Evolutionary conservation across 768 basidiomycete genomes (phyloP).

Genomic region (Kwoniella europaea): DNA sequence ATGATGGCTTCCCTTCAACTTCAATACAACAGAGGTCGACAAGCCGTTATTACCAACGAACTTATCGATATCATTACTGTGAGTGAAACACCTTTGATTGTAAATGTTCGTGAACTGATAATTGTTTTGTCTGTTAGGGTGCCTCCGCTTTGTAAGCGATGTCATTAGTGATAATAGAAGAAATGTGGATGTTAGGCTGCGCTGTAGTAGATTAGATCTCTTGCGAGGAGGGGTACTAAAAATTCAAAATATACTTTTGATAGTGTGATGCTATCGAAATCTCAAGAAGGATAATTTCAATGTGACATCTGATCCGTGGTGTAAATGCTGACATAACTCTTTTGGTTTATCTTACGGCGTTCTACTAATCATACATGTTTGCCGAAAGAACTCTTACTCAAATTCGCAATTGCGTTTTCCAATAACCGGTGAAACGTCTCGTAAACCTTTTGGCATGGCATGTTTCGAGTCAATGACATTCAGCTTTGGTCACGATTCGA

Average conservation of each 20-base stretch:
- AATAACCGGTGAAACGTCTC: too few species aligned
- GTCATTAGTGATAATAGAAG: not conserved
- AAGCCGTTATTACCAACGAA: conserved; percentile 83
- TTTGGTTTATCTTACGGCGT: too few species aligned
- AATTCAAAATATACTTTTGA: conserved; percentile 5
- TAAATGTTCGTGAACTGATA: not conserved
- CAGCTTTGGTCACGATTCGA: too few species aligned
- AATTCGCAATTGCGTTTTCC: too few species aligned
- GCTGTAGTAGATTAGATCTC: not conserved
- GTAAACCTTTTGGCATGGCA: too few species aligned
- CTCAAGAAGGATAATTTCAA: conserved; percentile 22
- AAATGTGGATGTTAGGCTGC: not conserved
- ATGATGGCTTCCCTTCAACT: conserved; percentile 87
- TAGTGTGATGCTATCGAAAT: conserved; percentile 29
- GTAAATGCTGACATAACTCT: not conserved
- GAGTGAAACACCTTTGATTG: conserved; percentile 3
- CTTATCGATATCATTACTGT: conserved; percentile 58
- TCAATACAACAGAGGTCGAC: conserved; percentile 98
- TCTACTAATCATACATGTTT: too few species aligned
- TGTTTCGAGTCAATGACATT: too few species aligned
- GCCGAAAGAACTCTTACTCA: too few species aligned
- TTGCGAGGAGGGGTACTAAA: conserved; percentile 7
- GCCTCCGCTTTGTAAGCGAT: conserved; percentile 50
- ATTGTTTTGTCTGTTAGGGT: conserved; percentile 26
- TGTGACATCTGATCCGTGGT: not conserved